Evolutionary conservation across 305 asterid genomes (phyloP).

Genomic region (Petunia hybrid): DNA sequence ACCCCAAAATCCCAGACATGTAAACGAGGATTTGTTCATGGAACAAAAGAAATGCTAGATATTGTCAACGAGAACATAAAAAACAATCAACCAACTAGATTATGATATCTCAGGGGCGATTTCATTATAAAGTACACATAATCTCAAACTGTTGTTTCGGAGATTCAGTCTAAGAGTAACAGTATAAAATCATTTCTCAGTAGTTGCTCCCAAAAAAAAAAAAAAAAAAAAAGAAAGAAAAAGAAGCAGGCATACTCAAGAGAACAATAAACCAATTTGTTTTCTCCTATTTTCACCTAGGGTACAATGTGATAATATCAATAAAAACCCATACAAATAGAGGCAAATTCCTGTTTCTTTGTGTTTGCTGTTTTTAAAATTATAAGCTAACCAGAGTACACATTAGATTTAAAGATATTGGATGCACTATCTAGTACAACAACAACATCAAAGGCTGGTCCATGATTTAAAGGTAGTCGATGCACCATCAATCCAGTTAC

Average conservation of each 20-base stretch:
- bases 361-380: not conserved
- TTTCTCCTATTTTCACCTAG: slow-evolving; percentile 4
- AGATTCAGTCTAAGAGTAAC: slow-evolving; percentile 20
- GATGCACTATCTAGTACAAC: too few relatives aligned
- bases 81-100: too few relatives aligned
- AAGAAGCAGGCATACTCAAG: not conserved
- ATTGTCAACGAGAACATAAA: too few relatives aligned
- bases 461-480: not conserved
- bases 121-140: not conserved
- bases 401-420: too few relatives aligned
- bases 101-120: not conserved
- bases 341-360: not conserved
- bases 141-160: not conserved
- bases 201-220: not conserved
- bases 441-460: not conserved
- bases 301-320: slow-evolving; percentile 7
- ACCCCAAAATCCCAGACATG: too few relatives aligned
- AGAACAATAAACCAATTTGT: not conserved
- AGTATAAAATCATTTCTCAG: not conserved
- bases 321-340: not conserved
- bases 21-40: too few relatives aligned
- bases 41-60: too few relatives aligned
- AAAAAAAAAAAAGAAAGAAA: too few relatives aligned
- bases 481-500: not conserved
- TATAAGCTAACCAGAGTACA: not conserved